Percentiles rank a stretch among this genome's conserved stretches.
These are phyloP conservation scores for Chytriomyces hyalinus DNA, from an alignment of 192 early-diverging fungal genomes.

Conservation along the genomic window DNA sequence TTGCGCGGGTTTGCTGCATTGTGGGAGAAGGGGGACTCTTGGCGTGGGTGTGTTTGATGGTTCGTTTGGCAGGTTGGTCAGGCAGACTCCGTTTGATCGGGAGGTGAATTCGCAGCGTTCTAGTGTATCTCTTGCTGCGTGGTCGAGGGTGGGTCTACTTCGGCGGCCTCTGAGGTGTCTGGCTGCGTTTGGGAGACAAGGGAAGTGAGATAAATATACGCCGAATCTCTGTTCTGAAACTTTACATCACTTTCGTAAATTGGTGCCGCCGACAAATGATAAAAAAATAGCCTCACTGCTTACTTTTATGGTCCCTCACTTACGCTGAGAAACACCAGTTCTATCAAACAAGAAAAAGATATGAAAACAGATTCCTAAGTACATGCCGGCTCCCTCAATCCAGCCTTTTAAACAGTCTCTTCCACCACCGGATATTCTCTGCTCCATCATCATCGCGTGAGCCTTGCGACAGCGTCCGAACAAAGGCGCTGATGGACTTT, in stretches of 20 bases:
- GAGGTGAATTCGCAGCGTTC: not conserved
- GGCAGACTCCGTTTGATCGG: not conserved
- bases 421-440: constrained; percentile 29
- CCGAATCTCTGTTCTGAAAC: too few relatives aligned
- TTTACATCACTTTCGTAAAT: too few relatives aligned
- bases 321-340: not conserved
- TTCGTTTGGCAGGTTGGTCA: not conserved
- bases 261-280: too few relatives aligned
- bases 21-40: not conserved
- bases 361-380: not conserved
- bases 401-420: constrained; percentile 19
- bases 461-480: constrained; percentile 1
- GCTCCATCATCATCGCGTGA: constrained; percentile 23
- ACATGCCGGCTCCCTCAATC: not conserved
- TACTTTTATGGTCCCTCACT: not conserved
- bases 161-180: too few relatives aligned
- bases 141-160: too few relatives aligned
- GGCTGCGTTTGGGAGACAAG: too few relatives aligned
- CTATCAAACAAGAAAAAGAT: not conserved
- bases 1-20: not conserved
- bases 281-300: too few relatives aligned
- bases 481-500: constrained; percentile 23
- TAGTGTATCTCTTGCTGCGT: too few relatives aligned
- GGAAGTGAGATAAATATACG: too few relatives aligned
- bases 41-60: not conserved